phyloP scores from a whole-genome alignment of 441 rosid species.

The Melastoma candidum region DNA sequence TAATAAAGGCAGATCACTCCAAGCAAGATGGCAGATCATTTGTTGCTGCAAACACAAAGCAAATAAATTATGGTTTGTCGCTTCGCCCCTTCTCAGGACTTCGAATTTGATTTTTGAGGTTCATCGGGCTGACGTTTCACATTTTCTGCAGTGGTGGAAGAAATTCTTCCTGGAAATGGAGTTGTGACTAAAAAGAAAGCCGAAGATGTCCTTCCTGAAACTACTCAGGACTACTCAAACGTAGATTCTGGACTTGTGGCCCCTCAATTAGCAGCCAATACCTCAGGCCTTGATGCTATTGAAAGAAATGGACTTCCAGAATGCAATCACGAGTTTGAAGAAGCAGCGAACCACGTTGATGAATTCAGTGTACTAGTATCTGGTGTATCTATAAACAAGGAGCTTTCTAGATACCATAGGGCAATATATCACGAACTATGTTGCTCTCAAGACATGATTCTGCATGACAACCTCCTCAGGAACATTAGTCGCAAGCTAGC shows the following conservation, averaged over 20 bases:
- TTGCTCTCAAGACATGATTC: conserved; percentile 31
- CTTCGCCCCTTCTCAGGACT: conserved; percentile 2
- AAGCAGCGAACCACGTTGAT: conserved; percentile 14
- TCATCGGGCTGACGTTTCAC: conserved; percentile 3
- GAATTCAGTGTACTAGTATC: conserved; percentile 27
- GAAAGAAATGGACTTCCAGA: conserved; percentile 16
- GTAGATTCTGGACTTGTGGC: conserved; percentile 12
- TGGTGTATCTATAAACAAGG: conserved; percentile 24
- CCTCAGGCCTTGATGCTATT: conserved; percentile 10
- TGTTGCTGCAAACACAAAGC: conserved; percentile 19
- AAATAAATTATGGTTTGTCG: conserved; percentile 19
- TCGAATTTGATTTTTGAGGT: conserved; percentile 1
- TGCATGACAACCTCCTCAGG: conserved; percentile 37
- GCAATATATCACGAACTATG: conserved; percentile 34
- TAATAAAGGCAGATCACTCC: conserved; percentile 5
- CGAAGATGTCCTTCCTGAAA: conserved; percentile 11
- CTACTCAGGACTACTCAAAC: conserved; percentile 14
- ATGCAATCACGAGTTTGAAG: conserved; percentile 16
- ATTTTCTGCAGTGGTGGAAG: conserved; percentile 7
- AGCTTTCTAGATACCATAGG: conserved; percentile 31
- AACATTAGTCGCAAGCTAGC: conserved; percentile 42
- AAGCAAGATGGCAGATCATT: conserved; percentile 1
- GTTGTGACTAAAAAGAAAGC: conserved; percentile 11
- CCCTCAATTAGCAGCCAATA: conserved; percentile 17
- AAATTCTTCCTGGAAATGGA: conserved; percentile 13